phyloP scores from a whole-genome alignment of 2,329 filamentous ascomycete genomes.

The Venturia effusa region DNA sequence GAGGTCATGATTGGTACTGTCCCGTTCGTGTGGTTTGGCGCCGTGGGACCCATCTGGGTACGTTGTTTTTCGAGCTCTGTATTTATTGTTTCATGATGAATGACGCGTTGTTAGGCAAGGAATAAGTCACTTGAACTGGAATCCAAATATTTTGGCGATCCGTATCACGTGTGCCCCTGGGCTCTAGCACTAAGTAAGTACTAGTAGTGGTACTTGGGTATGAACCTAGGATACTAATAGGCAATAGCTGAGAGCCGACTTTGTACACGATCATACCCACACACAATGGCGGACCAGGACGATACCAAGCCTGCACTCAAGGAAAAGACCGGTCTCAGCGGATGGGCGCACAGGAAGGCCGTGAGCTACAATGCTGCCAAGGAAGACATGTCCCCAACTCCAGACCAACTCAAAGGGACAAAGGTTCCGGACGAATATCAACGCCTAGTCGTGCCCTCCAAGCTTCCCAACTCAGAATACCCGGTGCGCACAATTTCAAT shows the following conservation, averaged over 20 bases:
- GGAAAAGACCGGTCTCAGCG: constrained; percentile 68
- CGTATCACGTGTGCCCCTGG: neutral
- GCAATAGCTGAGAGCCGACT: too few species aligned
- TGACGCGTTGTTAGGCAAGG: neutral
- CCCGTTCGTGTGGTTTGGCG: constrained; percentile 10
- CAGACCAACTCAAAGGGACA: constrained; percentile 1
- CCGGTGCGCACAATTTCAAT: neutral
- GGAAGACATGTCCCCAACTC: neutral
- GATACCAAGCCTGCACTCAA: constrained; percentile 44
- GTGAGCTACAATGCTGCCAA: constrained; percentile 2
- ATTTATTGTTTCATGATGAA: constrained; percentile 3
- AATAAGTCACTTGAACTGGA: too few species aligned
- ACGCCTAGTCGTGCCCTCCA: constrained; percentile 5
- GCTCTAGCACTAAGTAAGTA: too few species aligned
- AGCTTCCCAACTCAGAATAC: neutral
- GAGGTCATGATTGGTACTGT: constrained; percentile 17
- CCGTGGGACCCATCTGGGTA: neutral
- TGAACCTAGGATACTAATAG: neutral
- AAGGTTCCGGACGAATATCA: neutral
- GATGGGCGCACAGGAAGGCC: constrained; percentile 66
- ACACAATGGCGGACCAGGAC: constrained; percentile 22
- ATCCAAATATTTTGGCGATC: neutral
- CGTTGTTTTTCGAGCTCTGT: neutral
- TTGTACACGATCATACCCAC: too few species aligned
- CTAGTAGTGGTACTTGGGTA: neutral